phyloP scores from a whole-genome alignment of 768 basidiomycete species.

The Agrocybe pediades region DNA sequence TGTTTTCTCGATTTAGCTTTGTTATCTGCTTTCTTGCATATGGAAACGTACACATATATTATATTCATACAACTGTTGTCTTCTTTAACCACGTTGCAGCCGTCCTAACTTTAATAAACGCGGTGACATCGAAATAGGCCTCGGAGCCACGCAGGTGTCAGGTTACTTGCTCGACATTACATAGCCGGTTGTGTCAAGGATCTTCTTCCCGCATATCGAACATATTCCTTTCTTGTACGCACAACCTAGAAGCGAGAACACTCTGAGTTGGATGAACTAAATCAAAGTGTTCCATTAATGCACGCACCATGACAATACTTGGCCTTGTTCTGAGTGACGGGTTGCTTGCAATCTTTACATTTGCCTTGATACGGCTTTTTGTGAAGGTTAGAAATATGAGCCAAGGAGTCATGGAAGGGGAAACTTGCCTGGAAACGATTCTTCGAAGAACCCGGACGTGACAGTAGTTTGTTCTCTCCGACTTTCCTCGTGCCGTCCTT shows the following conservation, averaged over 20 bases:
- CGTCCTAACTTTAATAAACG: background rate
- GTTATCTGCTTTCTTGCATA: constrained; percentile 15
- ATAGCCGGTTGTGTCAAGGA: constrained; percentile 82
- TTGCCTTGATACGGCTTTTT: constrained; percentile 81
- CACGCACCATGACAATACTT: constrained; percentile 86
- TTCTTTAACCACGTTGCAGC: constrained; percentile 3
- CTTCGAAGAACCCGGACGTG: constrained; percentile 69
- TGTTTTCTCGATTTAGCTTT: constrained; percentile 14
- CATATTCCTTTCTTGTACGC: constrained; percentile 88
- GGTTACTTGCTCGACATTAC: constrained; percentile 81
- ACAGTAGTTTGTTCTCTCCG: constrained; percentile 83
- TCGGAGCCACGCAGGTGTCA: constrained; percentile 1
- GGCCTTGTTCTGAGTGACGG: constrained; percentile 81
- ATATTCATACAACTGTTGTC: constrained; percentile 17
- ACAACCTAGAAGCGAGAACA: constrained; percentile 53
- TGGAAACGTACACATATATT: constrained; percentile 21
- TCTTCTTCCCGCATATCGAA: constrained; percentile 85
- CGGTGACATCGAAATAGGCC: background rate
- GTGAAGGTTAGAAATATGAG: constrained; percentile 20
- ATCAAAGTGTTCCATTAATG: constrained; percentile 5
- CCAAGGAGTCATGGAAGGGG: constrained; percentile 24
- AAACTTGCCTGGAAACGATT: constrained; percentile 72
- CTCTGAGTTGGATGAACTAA: constrained; percentile 7
- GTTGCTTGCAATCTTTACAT: constrained; percentile 87
- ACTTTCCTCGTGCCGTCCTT: constrained; percentile 81